Base-by-base conservation (phyloP, 441 rosid genomes). In the Macaranga tanarius region DNA sequence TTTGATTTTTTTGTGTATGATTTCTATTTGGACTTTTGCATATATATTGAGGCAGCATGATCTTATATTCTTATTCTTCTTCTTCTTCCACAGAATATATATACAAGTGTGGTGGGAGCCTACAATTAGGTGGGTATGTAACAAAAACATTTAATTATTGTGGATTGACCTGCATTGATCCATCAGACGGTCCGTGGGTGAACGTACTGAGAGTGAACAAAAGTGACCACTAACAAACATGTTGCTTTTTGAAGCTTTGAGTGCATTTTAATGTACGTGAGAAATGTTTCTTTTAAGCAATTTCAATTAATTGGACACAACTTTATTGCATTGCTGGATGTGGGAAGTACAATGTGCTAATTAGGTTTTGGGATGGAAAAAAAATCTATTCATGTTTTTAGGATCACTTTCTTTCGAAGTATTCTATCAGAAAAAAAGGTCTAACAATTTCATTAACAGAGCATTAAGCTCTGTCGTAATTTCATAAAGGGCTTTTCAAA, bases 61-160 rank as follows among this genome's bases (percentile, higher is more conserved):
- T 2, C 5, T 5, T 31, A 2, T 31, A 5, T 6, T 10, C 40
- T 12, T 31, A 1, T 15, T 59, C 57, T 38, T 51, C 17, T 9
- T 31, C 65, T 61, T 25, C 12, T 17, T 12, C 38, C 38, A 31
- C 5, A 31, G 38, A 0, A 62, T 20, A 63, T n/a, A n/a, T n/a
- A n/a, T n/a, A n/a, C n/a, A n/a, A n/a, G n/a, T 63, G 68, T 38
- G 75, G 74, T 63, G 72, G 74, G 76, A 3, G 34, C 62, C 34
- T 38, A 15, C 11, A 0, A 10, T 64, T 65, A 0, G 69, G 78
- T 74, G 70, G 58, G 20, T 31, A 19, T 63, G 60, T 72, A 55
- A 22, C 44, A 45, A 55, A 55, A 10, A 0, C 67, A 71, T 4
- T 10, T 54, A 61, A 71, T 78, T 73, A 74, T 78, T 74, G 11